Evolutionary conservation across 768 basidiomycete species (phyloP).

Genomic region (Russula ochroleuca): DNA sequence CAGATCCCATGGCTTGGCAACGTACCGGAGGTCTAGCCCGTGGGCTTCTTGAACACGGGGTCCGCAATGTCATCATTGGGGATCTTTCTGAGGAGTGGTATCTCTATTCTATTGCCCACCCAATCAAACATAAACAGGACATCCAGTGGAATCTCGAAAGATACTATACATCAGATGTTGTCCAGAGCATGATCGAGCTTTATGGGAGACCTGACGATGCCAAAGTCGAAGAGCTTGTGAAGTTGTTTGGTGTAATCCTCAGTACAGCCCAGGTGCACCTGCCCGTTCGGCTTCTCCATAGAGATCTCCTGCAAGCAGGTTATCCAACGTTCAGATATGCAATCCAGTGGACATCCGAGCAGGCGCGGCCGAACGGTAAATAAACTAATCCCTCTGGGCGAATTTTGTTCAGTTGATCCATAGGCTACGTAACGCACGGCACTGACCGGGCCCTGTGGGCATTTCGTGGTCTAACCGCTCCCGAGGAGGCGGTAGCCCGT

Average conservation of each 20-base stretch:
- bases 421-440: constrained; percentile 69
- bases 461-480: constrained; percentile 45
- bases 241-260: constrained; percentile 55
- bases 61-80: constrained; percentile 60
- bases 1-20: constrained; percentile 67
- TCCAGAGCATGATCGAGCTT: constrained; percentile 42
- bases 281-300: constrained; percentile 56
- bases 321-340: constrained; percentile 67
- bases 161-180: constrained; percentile 53
- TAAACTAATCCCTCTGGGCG: not conserved
- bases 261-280: constrained; percentile 64
- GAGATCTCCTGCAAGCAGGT: constrained; percentile 51
- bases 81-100: constrained; percentile 75
- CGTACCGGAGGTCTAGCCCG: constrained; percentile 54
- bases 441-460: constrained; percentile 63
- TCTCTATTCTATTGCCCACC: constrained; percentile 67
- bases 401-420: not conserved
- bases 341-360: constrained; percentile 66
- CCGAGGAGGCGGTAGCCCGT: constrained; percentile 48
- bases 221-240: constrained; percentile 41
- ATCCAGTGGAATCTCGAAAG: constrained; percentile 54
- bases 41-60: constrained; percentile 51
- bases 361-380: constrained; percentile 51
- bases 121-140: constrained; percentile 47
- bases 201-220: constrained; percentile 44